Conservation (phyloP, 2,329 filamentous ascomycete species). For the Phialophora expanda region DNA sequence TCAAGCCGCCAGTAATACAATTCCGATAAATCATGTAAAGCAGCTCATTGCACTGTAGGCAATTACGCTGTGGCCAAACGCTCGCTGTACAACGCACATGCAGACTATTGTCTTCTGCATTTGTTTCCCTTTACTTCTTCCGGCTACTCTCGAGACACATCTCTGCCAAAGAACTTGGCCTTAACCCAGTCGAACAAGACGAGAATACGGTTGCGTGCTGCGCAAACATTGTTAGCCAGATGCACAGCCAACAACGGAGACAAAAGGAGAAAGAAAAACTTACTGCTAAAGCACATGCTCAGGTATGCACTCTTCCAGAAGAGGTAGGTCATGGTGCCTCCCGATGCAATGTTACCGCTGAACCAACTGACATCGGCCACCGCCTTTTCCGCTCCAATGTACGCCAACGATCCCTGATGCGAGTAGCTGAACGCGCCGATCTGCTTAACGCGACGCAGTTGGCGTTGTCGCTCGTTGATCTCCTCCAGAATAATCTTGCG, state of each 20-base stretch:
- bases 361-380: constrained; percentile 97
- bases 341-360: constrained; percentile 92
- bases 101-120: not conserved
- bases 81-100: not conserved
- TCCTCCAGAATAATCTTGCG: constrained; percentile 67
- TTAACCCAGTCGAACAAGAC: constrained; percentile 96
- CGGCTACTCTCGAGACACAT: constrained; percentile 66
- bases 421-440: constrained; percentile 98
- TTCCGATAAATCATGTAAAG: not conserved
- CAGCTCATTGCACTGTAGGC: not conserved
- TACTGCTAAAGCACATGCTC: constrained; percentile 99
- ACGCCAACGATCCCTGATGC: constrained; percentile 94
- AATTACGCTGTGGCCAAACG: not conserved
- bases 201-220: constrained; percentile 90
- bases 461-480: constrained; percentile 84
- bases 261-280: constrained; percentile 54
- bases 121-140: not conserved
- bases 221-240: constrained; percentile 2
- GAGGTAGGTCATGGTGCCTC: constrained; percentile 91
- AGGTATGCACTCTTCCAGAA: constrained; percentile 99
- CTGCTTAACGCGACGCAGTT: constrained; percentile 87
- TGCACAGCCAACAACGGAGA: not conserved
- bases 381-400: constrained; percentile 97
- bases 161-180: constrained; percentile 93
- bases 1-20: not conserved